These are phyloP conservation scores for Jacaranda copaia DNA, from an alignment of 257 asterid species.

Conservation along the genomic window DNA sequence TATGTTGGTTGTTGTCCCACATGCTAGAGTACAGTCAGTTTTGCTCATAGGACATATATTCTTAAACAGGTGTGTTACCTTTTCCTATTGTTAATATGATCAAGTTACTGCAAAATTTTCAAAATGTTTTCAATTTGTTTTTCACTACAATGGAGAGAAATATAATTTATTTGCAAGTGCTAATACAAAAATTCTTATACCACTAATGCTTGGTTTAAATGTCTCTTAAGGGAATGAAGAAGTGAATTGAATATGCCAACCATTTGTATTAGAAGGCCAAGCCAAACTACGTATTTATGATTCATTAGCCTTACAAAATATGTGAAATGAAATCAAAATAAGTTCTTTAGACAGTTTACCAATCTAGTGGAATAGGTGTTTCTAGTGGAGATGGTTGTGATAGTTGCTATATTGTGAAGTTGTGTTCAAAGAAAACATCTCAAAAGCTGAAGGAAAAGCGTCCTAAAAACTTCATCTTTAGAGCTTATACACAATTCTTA, in stretches of 20 bases:
- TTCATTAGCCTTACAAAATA: neutral
- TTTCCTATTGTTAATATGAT: slow-evolving; percentile 19
- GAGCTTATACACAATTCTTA: neutral
- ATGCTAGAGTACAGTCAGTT: slow-evolving; percentile 92
- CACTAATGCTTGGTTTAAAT: neutral
- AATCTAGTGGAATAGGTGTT: neutral
- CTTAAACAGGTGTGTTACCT: slow-evolving; percentile 72
- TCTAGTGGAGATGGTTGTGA: slow-evolving; percentile 7
- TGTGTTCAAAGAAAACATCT: neutral
- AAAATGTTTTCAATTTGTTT: neutral
- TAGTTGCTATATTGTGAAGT: neutral
- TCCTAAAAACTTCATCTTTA: neutral
- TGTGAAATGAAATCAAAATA: neutral
- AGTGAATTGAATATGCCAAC: neutral
- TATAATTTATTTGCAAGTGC: neutral
- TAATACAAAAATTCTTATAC: neutral
- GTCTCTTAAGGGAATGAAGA: neutral
- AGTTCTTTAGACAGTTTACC: neutral
- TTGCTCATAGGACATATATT: slow-evolving; percentile 87
- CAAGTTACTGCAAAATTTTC: neutral
- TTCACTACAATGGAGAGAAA: too few species aligned
- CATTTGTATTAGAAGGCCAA: slow-evolving; percentile 12
- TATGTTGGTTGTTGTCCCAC: slow-evolving; percentile 98
- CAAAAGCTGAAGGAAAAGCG: neutral
- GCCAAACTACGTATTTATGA: neutral